Percentiles rank a stretch among this genome's conserved stretches.
Conservation (phyloP, 148 eudicot species). For the Camellia japonica region DNA sequence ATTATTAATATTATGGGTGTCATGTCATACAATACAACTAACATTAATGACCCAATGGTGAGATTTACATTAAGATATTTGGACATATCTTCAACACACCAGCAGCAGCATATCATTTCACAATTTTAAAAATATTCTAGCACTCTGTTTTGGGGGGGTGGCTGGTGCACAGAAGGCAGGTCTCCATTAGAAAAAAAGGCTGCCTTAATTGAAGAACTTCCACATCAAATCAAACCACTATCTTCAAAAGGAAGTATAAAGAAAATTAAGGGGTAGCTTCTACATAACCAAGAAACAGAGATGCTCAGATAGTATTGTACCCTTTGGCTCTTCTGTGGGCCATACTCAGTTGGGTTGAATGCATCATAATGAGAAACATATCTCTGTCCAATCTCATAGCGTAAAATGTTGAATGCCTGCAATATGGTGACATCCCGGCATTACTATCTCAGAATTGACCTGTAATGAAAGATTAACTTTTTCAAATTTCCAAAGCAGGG, state of each 20-base stretch:
- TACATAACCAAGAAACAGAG: neutral
- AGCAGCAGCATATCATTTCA: neutral
- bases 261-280: neutral
- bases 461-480: conserved; percentile 26
- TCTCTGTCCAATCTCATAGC: conserved; percentile 68
- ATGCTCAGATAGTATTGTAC: conserved; percentile 30
- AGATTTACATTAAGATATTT: neutral
- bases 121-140: too few relatives aligned
- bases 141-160: neutral
- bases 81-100: neutral
- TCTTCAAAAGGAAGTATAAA: neutral
- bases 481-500: conserved; percentile 21
- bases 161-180: neutral
- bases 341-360: conserved; percentile 70
- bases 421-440: conserved; percentile 37
- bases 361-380: conserved; percentile 74
- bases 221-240: neutral
- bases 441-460: conserved; percentile 32
- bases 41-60: neutral
- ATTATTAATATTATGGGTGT: neutral
- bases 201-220: neutral
- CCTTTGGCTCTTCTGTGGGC: conserved; percentile 78
- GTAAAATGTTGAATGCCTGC: conserved; percentile 72
- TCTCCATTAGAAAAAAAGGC: neutral
- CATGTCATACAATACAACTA: too few relatives aligned